phyloP scores from a whole-genome alignment of 1,284 basidiomycete genomes.

The Ustilago trichophora region DNA sequence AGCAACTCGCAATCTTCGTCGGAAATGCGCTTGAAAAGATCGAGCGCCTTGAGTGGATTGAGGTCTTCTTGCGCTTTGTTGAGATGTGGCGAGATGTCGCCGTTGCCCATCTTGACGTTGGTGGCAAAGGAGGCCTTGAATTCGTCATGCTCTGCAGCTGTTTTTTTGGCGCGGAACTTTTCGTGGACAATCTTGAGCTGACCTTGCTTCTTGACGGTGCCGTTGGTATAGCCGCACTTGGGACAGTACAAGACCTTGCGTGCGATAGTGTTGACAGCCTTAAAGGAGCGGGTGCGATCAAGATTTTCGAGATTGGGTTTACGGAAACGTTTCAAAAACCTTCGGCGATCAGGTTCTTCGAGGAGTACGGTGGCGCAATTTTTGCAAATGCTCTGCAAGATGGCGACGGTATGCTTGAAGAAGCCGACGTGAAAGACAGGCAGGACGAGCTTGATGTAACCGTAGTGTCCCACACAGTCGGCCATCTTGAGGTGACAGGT shows the following conservation, averaged over 20 bases:
- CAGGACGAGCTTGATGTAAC: conserved; percentile 76
- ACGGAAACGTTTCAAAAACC: conserved; percentile 87
- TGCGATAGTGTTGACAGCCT: conserved; percentile 86
- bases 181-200: conserved; percentile 96
- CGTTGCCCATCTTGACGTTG: conserved; percentile 82
- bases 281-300: conserved; percentile 83
- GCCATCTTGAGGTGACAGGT: conserved; percentile 92
- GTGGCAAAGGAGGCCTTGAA: conserved; percentile 86
- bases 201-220: conserved; percentile 94
- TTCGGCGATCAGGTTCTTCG: conserved; percentile 83
- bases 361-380: conserved; percentile 94
- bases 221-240: conserved; percentile 91
- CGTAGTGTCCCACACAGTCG: conserved; percentile 97
- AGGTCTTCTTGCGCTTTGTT: conserved; percentile 93
- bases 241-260: conserved; percentile 93
- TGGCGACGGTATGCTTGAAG: conserved; percentile 92
- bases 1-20: conserved; percentile 95
- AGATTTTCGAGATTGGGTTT: conserved; percentile 91
- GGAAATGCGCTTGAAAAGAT: conserved; percentile 90
- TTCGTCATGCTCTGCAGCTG: conserved; percentile 83
- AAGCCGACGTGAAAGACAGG: conserved; percentile 97
- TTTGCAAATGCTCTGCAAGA: conserved; percentile 80
- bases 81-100: conserved; percentile 84
- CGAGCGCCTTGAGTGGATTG: conserved; percentile 91
- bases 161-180: conserved; percentile 95